These are phyloP conservation scores for Nephelium lappaceum DNA, from an alignment of 345 rosid species.

Conservation along the genomic window DNA sequence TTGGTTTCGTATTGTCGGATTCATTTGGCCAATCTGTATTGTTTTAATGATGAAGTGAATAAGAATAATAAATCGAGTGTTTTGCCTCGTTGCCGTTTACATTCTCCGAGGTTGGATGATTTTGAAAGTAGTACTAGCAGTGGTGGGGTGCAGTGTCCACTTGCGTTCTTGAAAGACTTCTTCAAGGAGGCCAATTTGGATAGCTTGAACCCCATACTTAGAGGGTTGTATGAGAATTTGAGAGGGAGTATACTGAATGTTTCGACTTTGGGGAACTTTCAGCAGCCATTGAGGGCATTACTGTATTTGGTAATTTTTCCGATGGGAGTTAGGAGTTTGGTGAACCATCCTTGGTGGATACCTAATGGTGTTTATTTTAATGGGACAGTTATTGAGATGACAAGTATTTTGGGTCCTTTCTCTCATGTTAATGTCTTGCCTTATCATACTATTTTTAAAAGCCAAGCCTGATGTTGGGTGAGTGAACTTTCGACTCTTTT, in stretches of 20 bases:
- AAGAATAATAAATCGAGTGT: slow-evolving; percentile 33
- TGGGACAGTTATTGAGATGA: slow-evolving; percentile 93
- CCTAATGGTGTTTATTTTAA: slow-evolving; percentile 83
- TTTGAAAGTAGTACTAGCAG: slow-evolving; percentile 49
- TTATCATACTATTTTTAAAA: slow-evolving; percentile 76
- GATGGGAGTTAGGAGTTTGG: slow-evolving; percentile 81
- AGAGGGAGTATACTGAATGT: slow-evolving; percentile 77
- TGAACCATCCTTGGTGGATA: slow-evolving; percentile 92
- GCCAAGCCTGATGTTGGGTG: slow-evolving; percentile 97
- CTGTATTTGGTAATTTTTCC: slow-evolving; percentile 70
- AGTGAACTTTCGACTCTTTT: slow-evolving; percentile 42
- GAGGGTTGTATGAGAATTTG: slow-evolving; percentile 85
- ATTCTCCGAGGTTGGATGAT: slow-evolving; percentile 62
- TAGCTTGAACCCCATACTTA: slow-evolving; percentile 73
- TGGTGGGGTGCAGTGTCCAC: too few relatives aligned
- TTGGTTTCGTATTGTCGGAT: slow-evolving; percentile 76
- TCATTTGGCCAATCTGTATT: slow-evolving; percentile 71
- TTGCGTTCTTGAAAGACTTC: slow-evolving; percentile 72
- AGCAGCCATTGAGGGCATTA: slow-evolving; percentile 84
- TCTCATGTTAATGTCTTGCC: slow-evolving; percentile 93
- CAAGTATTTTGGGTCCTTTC: slow-evolving; percentile 95
- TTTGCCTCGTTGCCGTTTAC: slow-evolving; percentile 68
- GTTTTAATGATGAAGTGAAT: slow-evolving; percentile 8
- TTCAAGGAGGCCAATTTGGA: slow-evolving; percentile 81
- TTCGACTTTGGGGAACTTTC: slow-evolving; percentile 82